Conservation (phyloP, 192 early-diverging fungal genomes). For the Spizellomyces sp. region DNA sequence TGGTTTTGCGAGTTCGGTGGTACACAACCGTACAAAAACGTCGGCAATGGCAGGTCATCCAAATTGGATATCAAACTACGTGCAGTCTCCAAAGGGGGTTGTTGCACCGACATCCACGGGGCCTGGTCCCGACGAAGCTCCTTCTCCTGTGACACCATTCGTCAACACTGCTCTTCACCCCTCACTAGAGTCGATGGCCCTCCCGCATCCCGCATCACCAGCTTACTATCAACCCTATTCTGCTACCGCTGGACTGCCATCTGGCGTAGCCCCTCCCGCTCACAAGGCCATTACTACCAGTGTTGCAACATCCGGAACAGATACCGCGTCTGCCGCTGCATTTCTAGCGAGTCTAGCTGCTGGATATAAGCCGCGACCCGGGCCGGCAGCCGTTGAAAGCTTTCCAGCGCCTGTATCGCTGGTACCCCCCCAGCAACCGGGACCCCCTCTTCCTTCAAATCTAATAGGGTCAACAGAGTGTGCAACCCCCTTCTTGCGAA, state of each 20-base stretch:
- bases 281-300: background rate
- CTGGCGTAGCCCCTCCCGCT: background rate
- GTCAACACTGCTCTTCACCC: no score
- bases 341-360: slow-evolving; percentile 8
- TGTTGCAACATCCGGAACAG: background rate
- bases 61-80: no score
- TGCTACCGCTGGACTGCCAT: background rate
- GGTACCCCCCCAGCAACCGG: background rate
- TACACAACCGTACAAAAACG: no score
- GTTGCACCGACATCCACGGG: no score
- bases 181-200: background rate
- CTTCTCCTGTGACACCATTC: no score
- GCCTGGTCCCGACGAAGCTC: no score
- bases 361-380: slow-evolving; percentile 6
- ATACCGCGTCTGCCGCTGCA: slow-evolving; percentile 14
- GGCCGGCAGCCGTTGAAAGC: slow-evolving; percentile 8
- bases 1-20: no score
- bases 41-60: no score
- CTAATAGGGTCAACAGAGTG: no score
- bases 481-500: no score
- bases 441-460: no score
- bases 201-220: slow-evolving; percentile 27
- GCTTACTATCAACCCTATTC: slow-evolving; percentile 28
- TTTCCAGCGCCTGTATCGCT: slow-evolving; percentile 18
- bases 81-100: no score